Evolutionary conservation across 1,139 yeast species (phyloP).

Genomic region (Yamadazyma dendronema): DNA sequence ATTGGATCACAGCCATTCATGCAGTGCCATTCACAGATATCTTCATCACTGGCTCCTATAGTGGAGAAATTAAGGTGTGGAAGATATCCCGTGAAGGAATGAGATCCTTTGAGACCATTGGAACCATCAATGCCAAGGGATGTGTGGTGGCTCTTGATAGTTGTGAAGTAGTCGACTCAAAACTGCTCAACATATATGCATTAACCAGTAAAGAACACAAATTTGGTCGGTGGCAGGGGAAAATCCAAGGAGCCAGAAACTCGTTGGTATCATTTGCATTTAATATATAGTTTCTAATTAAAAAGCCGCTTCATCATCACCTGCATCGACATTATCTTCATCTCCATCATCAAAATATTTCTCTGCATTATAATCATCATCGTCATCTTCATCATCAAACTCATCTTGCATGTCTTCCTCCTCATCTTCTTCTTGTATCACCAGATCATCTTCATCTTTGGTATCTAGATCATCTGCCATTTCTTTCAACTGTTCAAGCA

Average conservation of each 20-base stretch:
- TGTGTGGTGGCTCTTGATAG: constrained; percentile 67
- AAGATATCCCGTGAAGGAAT: constrained; percentile 57
- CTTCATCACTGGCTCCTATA: constrained; percentile 86
- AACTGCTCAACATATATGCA: constrained; percentile 58
- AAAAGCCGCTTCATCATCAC: constrained; percentile 84
- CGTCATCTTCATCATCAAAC: constrained; percentile 68
- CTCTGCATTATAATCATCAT: constrained; percentile 59
- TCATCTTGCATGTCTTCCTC: constrained; percentile 53
- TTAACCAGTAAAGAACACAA: constrained; percentile 81
- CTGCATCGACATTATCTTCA: constrained; percentile 73
- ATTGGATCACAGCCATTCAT: constrained; percentile 78
- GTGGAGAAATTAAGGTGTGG: constrained; percentile 79
- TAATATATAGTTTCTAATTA: constrained; percentile 25
- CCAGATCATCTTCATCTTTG: constrained; percentile 37
- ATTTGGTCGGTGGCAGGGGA: constrained; percentile 75
- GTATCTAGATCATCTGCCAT: constrained; percentile 58
- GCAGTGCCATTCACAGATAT: constrained; percentile 90
- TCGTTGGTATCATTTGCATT: constrained; percentile 40
- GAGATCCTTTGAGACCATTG: constrained; percentile 57
- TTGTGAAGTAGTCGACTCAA: constrained; percentile 54
- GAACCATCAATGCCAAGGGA: constrained; percentile 63
- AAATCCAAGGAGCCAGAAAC: constrained; percentile 39
- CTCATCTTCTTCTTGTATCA: constrained; percentile 36
- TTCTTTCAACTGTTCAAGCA: constrained; percentile 59
- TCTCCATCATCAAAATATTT: constrained; percentile 68